A percentile compares a stretch with the other conserved stretches of the same genome.
Conservation (phyloP, 75 land plant genomes). For the Larix kaempferi region DNA sequence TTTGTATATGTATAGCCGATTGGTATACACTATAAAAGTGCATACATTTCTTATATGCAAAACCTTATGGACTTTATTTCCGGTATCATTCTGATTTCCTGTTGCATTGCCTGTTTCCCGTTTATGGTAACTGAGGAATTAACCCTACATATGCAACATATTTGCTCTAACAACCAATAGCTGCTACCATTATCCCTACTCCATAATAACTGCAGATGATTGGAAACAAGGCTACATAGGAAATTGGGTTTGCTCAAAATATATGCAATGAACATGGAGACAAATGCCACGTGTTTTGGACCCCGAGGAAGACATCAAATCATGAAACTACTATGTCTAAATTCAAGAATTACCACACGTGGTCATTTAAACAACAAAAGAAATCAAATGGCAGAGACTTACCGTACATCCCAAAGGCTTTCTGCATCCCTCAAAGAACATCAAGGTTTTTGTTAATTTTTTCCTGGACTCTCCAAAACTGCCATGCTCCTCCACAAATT, state of each 20-base stretch:
- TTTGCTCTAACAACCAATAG: neutral
- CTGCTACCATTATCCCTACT: neutral
- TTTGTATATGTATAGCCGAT: too few relatives aligned
- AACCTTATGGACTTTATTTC: too few relatives aligned
- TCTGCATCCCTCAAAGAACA: slow-evolving; percentile 96
- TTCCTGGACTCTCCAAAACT: slow-evolving; percentile 48
- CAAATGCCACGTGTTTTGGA: neutral
- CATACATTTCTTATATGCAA: too few relatives aligned
- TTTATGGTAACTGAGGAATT: too few relatives aligned
- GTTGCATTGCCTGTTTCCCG: too few relatives aligned
- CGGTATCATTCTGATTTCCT: too few relatives aligned
- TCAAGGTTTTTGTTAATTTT: slow-evolving; percentile 58
- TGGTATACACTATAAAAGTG: too few relatives aligned
- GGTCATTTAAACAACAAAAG: neutral
- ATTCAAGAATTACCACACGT: neutral
- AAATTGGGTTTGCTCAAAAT: neutral
- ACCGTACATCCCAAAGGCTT: slow-evolving; percentile 92
- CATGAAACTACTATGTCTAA: neutral
- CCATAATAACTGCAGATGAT: neutral
- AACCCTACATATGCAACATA: too few relatives aligned
- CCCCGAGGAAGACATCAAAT: neutral
- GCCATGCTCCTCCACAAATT: slow-evolving; percentile 81
- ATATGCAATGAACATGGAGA: neutral
- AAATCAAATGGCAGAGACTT: slow-evolving; percentile 12
- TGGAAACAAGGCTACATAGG: neutral